Evolutionary conservation across 2,329 filamentous ascomycete genomes (phyloP).

Genomic region (Stagonosporopsis cucurbitacearum): DNA sequence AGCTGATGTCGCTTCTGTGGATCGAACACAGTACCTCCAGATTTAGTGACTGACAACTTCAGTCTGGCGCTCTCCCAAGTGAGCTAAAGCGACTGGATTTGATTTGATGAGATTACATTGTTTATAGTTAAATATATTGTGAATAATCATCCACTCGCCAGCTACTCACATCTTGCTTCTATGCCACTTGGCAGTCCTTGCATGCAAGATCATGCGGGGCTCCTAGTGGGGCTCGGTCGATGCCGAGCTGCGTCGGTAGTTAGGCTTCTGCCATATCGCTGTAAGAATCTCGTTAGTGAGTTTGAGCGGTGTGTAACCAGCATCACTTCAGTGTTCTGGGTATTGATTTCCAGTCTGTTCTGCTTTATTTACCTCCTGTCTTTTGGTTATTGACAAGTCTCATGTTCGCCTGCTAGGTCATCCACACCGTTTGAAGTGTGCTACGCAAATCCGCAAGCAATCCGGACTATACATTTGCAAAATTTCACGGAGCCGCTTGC

Average conservation of each 20-base stretch:
- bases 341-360: too few relatives aligned
- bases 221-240: background rate
- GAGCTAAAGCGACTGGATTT: slow-evolving; percentile 23
- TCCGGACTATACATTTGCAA: background rate
- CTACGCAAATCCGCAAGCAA: background rate
- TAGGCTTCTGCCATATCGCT: background rate
- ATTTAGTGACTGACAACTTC: slow-evolving; percentile 23
- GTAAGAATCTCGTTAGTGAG: background rate
- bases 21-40: slow-evolving; percentile 24
- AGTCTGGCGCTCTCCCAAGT: slow-evolving; percentile 24
- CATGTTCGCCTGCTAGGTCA: background rate
- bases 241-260: background rate
- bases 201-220: background rate
- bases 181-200: background rate
- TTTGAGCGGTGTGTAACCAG: too few relatives aligned
- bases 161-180: too few relatives aligned
- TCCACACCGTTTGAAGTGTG: background rate
- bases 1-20: slow-evolving; percentile 22
- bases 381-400: background rate
- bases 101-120: slow-evolving; percentile 8
- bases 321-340: too few relatives aligned
- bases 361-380: background rate
- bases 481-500: background rate
- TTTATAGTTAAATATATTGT: too few relatives aligned
- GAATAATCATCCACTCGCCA: too few relatives aligned